phyloP scores from a whole-genome alignment of 192 early-diverging fungal species.

The Rhizoclosmatium sp. region DNA sequence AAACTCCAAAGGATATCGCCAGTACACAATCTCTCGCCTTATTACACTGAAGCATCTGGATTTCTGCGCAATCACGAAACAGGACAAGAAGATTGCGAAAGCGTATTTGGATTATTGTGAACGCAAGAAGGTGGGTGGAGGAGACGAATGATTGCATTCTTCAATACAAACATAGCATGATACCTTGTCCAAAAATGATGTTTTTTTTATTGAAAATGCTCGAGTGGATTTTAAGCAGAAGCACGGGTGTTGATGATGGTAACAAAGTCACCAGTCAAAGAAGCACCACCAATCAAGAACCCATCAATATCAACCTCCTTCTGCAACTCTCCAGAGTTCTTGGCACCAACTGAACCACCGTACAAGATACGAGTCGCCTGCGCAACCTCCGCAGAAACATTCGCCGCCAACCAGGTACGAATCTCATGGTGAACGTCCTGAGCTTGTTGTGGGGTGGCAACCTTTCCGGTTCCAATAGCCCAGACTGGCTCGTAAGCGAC shows the following conservation, averaged over 20 bases:
- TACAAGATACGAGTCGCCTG: conserved; percentile 93
- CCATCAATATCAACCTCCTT: conserved; percentile 94
- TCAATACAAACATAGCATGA: too few relatives aligned
- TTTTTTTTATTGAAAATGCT: too few relatives aligned
- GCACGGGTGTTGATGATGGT: conserved; percentile 47
- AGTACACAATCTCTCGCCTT: conserved; percentile 39
- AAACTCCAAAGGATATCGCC: conserved; percentile 42
- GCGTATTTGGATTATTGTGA: not conserved
- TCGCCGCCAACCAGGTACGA: conserved; percentile 83
- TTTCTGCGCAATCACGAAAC: conserved; percentile 55
- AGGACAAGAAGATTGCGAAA: conserved; percentile 26
- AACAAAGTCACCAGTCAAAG: conserved; percentile 78
- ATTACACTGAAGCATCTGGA: conserved; percentile 46
- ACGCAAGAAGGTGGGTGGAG: conserved; percentile 2
- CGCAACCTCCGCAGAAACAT: conserved; percentile 86
- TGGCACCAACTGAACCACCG: conserved; percentile 91
- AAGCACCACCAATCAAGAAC: conserved; percentile 99
- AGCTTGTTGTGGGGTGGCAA: conserved; percentile 88
- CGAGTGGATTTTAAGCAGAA: not conserved
- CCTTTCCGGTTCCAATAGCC: conserved; percentile 99
- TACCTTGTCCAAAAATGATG: too few relatives aligned
- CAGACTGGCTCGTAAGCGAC: conserved; percentile 99
- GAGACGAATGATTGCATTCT: not conserved
- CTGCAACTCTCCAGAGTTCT: conserved; percentile 83
- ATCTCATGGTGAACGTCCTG: conserved; percentile 95